phyloP scores from a whole-genome alignment of 768 basidiomycete genomes.

The Amanita fuliginea region DNA sequence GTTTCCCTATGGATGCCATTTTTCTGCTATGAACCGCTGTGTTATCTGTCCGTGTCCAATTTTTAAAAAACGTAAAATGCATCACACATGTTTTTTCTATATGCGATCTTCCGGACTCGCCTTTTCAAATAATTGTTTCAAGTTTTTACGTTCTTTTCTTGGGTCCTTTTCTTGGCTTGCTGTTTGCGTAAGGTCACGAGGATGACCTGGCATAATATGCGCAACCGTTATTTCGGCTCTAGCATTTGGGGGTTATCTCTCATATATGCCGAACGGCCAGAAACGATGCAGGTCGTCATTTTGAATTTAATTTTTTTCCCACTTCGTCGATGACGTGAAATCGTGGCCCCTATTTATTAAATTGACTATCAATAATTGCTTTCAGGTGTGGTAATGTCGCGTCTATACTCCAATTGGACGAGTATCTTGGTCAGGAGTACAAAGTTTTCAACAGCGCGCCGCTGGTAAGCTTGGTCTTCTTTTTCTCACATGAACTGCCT shows the following conservation, averaged over 20 bases:
- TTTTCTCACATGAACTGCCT: neutral
- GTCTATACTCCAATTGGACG: slow-evolving; percentile 89
- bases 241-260: neutral
- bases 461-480: slow-evolving; percentile 39
- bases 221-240: neutral
- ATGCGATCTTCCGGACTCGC: neutral
- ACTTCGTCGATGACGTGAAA: neutral
- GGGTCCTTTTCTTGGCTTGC: neutral
- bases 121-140: neutral
- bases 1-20: slow-evolving; percentile 1
- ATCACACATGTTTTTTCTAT: slow-evolving; percentile 3
- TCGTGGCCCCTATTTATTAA: neutral
- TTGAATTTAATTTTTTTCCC: neutral
- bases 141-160: neutral
- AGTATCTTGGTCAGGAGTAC: slow-evolving; percentile 87
- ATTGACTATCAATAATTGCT: neutral
- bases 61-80: neutral
- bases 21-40: neutral
- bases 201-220: neutral
- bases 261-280: neutral
- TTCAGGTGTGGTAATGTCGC: slow-evolving; percentile 90
- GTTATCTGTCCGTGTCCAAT: neutral
- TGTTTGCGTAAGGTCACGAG: slow-evolving; percentile 1
- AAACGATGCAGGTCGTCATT: neutral
- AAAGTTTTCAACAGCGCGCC: slow-evolving; percentile 92